These are phyloP conservation scores for Trichocomaceae sp. DNA, from an alignment of 2,329 filamentous ascomycete species.

Conservation along the genomic window DNA sequence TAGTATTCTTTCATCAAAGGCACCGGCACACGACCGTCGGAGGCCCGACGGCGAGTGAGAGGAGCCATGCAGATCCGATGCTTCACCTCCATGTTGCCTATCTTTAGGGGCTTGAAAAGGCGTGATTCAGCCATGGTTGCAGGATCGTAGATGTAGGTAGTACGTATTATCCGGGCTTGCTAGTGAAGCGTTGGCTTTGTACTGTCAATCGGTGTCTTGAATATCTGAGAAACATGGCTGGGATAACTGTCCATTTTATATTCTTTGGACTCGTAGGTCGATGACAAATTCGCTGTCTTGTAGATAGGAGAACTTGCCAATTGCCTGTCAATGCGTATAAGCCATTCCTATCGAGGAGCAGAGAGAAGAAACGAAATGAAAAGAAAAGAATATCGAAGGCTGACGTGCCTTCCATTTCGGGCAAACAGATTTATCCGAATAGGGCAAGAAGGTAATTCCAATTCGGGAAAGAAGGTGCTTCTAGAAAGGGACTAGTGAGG, in stretches of 20 bases:
- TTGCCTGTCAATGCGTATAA: neutral
- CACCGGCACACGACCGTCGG: constrained; percentile 40
- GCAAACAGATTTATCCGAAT: neutral
- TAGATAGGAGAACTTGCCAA: neutral
- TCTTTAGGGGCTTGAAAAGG: constrained; percentile 24
- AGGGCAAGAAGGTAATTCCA: neutral
- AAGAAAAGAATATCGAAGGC: neutral
- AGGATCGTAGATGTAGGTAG: neutral
- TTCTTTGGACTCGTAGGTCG: neutral
- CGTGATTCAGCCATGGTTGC: constrained; percentile 1
- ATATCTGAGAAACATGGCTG: neutral
- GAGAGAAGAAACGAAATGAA: neutral
- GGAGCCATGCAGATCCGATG: constrained; percentile 49
- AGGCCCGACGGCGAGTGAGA: constrained; percentile 46
- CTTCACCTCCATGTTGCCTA: constrained; percentile 32
- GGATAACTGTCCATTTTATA: neutral
- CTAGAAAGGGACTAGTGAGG: neutral
- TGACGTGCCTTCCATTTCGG: neutral
- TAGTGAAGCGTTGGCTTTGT: neutral
- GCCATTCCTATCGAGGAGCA: neutral
- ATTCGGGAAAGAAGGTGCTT: neutral
- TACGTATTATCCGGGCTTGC: neutral
- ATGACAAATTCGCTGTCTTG: neutral
- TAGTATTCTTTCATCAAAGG: constrained; percentile 44
- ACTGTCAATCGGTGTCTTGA: neutral